phyloP scores from a whole-genome alignment of 352 stramenopile genomes.

The Phytophthora pisi region DNA sequence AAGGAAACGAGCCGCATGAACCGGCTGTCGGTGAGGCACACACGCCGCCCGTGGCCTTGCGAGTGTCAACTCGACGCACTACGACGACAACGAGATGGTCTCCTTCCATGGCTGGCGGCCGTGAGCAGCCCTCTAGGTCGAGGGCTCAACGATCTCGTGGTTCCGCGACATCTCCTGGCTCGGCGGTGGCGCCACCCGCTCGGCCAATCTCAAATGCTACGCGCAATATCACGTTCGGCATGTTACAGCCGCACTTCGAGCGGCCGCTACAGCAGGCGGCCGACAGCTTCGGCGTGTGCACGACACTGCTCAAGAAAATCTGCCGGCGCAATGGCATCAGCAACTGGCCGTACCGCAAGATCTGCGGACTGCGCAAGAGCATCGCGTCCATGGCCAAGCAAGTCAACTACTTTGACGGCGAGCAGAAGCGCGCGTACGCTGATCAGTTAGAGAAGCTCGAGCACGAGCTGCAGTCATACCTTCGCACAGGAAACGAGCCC shows the following conservation, averaged over 20 bases:
- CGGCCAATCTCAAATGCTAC: constrained; percentile 55
- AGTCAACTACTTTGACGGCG: constrained; percentile 66
- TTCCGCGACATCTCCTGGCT: not conserved
- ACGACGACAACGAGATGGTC: constrained; percentile 39
- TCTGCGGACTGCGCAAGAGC: constrained; percentile 59
- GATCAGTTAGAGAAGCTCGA: constrained; percentile 52
- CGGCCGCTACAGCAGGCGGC: constrained; percentile 57
- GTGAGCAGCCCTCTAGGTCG: constrained; percentile 7
- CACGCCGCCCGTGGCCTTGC: not conserved
- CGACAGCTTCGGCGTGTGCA: constrained; percentile 64
- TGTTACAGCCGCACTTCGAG: constrained; percentile 67
- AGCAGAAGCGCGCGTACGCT: constrained; percentile 55
- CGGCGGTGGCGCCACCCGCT: constrained; percentile 4
- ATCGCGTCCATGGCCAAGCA: constrained; percentile 69
- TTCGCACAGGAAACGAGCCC: constrained; percentile 51
- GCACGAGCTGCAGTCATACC: constrained; percentile 47
- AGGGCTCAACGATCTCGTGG: not conserved
- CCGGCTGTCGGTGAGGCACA: not conserved
- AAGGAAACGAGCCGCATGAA: constrained; percentile 2
- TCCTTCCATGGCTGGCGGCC: constrained; percentile 21
- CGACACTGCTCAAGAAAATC: constrained; percentile 74
- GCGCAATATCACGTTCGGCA: constrained; percentile 55
- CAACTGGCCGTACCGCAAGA: constrained; percentile 68
- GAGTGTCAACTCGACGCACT: constrained; percentile 32
- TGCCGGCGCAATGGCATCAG: constrained; percentile 65